phyloP scores from a whole-genome alignment of 805 yeast species.

The Komagataella phaffii region DNA sequence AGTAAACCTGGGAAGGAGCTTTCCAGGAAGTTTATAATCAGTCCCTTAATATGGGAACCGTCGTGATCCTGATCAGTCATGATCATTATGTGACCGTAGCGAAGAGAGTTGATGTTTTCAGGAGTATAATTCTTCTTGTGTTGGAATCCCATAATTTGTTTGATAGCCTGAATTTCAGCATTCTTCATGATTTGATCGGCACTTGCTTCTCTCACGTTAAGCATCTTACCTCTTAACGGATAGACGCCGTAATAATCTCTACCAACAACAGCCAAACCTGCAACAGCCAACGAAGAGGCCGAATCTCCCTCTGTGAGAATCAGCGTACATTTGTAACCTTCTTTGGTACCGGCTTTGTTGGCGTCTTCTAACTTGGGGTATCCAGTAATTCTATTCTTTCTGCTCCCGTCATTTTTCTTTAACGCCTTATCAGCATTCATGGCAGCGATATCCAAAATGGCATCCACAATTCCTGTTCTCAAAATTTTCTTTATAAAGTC shows the following conservation, averaged over 20 bases:
- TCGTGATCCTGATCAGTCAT: slow-evolving; percentile 99
- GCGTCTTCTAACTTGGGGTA: slow-evolving; percentile 91
- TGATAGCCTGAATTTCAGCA: slow-evolving; percentile 88
- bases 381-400: slow-evolving; percentile 75
- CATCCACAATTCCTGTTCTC: slow-evolving; percentile 61
- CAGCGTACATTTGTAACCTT: slow-evolving; percentile 84
- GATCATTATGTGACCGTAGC: slow-evolving; percentile 96
- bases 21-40: slow-evolving; percentile 85
- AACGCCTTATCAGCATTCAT: slow-evolving; percentile 81
- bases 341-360: slow-evolving; percentile 88
- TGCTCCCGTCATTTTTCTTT: slow-evolving; percentile 79
- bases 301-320: slow-evolving; percentile 96
- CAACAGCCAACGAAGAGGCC: slow-evolving; percentile 82
- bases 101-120: slow-evolving; percentile 53
- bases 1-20: slow-evolving; percentile 89
- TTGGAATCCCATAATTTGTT: slow-evolving; percentile 90
- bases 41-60: slow-evolving; percentile 95
- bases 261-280: slow-evolving; percentile 91
- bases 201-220: slow-evolving; percentile 93
- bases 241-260: slow-evolving; percentile 91
- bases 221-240: slow-evolving; percentile 88
- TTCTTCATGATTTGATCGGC: slow-evolving; percentile 92
- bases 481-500: slow-evolving; percentile 60
- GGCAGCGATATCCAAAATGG: slow-evolving; percentile 70
- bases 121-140: slow-evolving; percentile 67